Conservation (phyloP, 2,329 filamentous ascomycete genomes). For the Dothiorella sarmentorum region DNA sequence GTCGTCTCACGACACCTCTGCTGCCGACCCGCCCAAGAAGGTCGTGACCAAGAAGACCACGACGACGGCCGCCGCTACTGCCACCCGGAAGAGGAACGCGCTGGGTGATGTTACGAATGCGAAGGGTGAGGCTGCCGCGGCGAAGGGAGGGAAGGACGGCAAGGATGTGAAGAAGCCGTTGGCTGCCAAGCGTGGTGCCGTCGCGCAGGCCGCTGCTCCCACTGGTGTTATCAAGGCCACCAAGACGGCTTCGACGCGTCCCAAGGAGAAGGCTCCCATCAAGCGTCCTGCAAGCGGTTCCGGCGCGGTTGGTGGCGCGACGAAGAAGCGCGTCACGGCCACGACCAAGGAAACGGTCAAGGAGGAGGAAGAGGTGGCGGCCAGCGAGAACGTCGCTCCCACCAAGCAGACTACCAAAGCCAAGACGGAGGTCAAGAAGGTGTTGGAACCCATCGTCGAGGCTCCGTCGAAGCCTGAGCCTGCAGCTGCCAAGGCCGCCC, state of each 20-base stretch:
- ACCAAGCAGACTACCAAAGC: constrained; percentile 31
- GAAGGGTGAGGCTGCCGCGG: constrained; percentile 44
- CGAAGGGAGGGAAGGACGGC: constrained; percentile 39
- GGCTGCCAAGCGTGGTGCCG: constrained; percentile 57
- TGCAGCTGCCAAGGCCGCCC: constrained; percentile 29
- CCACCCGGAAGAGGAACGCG: constrained; percentile 70
- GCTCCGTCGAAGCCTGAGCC: constrained; percentile 22
- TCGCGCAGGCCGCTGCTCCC: constrained; percentile 74
- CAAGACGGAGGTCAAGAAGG: constrained; percentile 27
- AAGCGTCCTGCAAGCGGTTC: constrained; percentile 74
- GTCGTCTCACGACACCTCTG: constrained; percentile 44
- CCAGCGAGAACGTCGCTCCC: constrained; percentile 64
- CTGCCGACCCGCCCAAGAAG: constrained; percentile 58
- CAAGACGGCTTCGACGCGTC: constrained; percentile 58
- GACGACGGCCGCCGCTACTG: constrained; percentile 39
- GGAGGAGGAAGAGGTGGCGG: constrained; percentile 55
- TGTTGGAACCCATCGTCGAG: constrained; percentile 31
- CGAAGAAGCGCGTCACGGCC: constrained; percentile 66
- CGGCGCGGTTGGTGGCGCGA: constrained; percentile 58
- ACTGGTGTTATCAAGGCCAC: constrained; percentile 76
- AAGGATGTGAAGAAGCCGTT: constrained; percentile 71
- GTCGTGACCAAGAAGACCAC: constrained; percentile 44
- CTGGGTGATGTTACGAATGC: constrained; percentile 90
- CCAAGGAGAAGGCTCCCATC: constrained; percentile 68
- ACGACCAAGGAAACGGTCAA: constrained; percentile 51